Conservation (phyloP, 176 grass and related monocot species). For the Hordeum marinum region DNA sequence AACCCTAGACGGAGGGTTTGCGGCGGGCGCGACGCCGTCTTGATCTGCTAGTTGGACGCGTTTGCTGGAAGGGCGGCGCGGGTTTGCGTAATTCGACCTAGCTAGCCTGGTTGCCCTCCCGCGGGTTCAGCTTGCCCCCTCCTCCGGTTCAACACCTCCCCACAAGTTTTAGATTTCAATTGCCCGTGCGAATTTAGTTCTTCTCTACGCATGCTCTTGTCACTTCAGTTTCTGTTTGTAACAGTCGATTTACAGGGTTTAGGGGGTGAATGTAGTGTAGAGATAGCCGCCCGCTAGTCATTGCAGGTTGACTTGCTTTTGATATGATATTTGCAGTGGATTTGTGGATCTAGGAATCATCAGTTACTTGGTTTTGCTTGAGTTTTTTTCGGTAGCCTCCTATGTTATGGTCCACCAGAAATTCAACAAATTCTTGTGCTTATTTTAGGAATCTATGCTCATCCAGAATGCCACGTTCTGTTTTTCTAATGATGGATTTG, state of each 20-base stretch:
- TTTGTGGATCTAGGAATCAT: not conserved
- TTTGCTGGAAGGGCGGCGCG: not conserved
- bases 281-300: not conserved
- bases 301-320: not conserved
- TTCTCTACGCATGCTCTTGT: not conserved
- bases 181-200: not conserved
- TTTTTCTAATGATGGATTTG: not conserved
- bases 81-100: slow-evolving; percentile 19
- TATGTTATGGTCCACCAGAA: not conserved
- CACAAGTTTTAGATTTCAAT: not conserved
- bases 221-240: not conserved
- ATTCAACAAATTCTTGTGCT: not conserved
- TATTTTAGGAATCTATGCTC: not conserved
- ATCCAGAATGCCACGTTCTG: not conserved
- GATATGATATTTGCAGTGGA: not conserved
- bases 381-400: not conserved
- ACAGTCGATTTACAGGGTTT: not conserved
- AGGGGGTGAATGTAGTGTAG: not conserved
- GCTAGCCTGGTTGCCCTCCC: not conserved
- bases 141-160: not conserved
- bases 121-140: not conserved
- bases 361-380: not conserved
- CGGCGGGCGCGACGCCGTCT: too few relatives aligned
- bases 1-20: not conserved
- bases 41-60: not conserved